These are phyloP conservation scores for Gossypium ekmanianum DNA, from an alignment of 345 rosid genomes.

Conservation along the genomic window DNA sequence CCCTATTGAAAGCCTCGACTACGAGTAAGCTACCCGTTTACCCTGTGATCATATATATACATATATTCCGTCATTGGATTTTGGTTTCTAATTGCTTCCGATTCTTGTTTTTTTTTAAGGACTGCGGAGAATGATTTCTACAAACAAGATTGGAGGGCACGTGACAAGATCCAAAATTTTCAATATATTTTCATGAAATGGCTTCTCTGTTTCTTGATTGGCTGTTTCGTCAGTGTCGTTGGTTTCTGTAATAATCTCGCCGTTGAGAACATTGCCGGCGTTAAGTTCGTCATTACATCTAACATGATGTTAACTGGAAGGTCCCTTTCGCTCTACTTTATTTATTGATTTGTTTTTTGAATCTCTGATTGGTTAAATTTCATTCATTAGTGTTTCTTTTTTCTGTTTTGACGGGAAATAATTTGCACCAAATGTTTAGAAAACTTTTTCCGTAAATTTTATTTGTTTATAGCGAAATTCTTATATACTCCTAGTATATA, in stretches of 20 bases:
- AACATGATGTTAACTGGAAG: conserved; percentile 69
- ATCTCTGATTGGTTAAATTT: background rate
- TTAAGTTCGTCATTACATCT: conserved; percentile 83
- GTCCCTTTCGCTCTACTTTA: conserved; percentile 24
- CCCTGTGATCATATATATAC: background rate
- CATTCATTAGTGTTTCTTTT: background rate
- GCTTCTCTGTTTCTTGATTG: conserved; percentile 66
- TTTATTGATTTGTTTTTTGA: background rate
- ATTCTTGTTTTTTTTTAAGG: conserved; percentile 25
- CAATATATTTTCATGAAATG: conserved; percentile 83
- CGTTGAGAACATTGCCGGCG: conserved; percentile 82
- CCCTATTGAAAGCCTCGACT: conserved; percentile 92
- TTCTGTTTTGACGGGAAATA: background rate
- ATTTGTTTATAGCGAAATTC: background rate
- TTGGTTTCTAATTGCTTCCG: background rate
- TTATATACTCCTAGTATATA: too few relatives aligned
- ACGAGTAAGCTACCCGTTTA: conserved; percentile 45
- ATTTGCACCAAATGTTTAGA: background rate
- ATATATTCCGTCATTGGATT: background rate
- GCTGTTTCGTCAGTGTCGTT: conserved; percentile 62
- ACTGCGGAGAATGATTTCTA: conserved; percentile 83
- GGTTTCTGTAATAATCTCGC: conserved; percentile 85
- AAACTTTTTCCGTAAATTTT: background rate
- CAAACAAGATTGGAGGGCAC: conserved; percentile 88
- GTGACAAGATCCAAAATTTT: conserved; percentile 54